Base-by-base conservation (phyloP, 2,329 filamentous ascomycete species). In the Sporothrix globosa region DNA sequence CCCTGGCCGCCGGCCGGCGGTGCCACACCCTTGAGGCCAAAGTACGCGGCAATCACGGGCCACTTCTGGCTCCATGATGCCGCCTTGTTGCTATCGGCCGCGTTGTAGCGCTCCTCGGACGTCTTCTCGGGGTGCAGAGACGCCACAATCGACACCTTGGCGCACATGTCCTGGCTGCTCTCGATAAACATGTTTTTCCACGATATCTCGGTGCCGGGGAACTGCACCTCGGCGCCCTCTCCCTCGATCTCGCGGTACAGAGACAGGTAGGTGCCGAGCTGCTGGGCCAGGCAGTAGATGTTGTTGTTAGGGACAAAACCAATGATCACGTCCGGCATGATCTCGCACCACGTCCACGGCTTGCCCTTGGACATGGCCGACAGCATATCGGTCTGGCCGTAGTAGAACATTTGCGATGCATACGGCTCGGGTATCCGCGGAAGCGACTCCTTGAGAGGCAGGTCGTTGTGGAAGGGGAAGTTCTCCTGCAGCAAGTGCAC, bases 371-470 rank as follows among this genome's bases (percentile, higher is more conserved):
- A 75, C 58, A 80, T 74, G 46, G 76, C 71, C 34, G 76, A 75
- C 24, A 83, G 75, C 67, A 81, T 74, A 72, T 83, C 82, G 24
- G 79, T 78, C 75, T 83, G 81, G n/a, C 74, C 77, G 73, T 83
- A 83, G 75, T 84, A 83, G 76, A 83, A 83, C 72, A 83, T 80
- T 71, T 82, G 77, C 13, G 79, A 79, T 1, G 79, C 80, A 66
- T 79, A 79, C 0, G 81, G 81, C 68, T 80, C 78, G 1, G 81
- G 79, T 46, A 83, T 79, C n/a, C 80, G 79, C 0, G 79, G 80
- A 39, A 78, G 73, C 13, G 77, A 76, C 75, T 83, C 82, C 41
- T 76, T 76, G 56, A 82, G 73, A 0, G 82, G 81, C 17, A 78
- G 78, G 73, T 74, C 74, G 70, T 76, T 75, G 70, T 75, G 77